These are phyloP conservation scores for Liriodendron chinense DNA, from an alignment of 164 flowering plant species.

Conservation along the genomic window DNA sequence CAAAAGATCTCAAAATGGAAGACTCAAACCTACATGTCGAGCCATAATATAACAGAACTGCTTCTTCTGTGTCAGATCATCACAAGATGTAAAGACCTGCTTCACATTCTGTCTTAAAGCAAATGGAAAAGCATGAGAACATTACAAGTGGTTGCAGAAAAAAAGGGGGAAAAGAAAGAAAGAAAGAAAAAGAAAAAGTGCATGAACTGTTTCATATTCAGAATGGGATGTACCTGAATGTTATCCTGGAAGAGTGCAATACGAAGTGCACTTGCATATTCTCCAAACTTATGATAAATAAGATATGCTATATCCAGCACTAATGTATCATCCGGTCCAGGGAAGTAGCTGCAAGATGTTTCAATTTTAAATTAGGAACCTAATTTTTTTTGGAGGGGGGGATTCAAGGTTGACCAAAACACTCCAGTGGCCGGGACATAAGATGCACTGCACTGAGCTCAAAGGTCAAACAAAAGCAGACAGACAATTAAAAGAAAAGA, in stretches of 20 bases:
- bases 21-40: constrained; percentile 69
- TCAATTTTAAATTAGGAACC: constrained; percentile 1
- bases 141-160: background rate
- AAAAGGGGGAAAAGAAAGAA: background rate
- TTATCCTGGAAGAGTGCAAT: constrained; percentile 85
- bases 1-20: background rate
- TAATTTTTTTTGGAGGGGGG: background rate
- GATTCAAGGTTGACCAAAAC: background rate
- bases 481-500: too few relatives aligned
- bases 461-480: too few relatives aligned
- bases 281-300: constrained; percentile 84
- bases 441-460: background rate
- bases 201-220: background rate
- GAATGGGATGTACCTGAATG: constrained; percentile 49
- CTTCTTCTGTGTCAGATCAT: constrained; percentile 57
- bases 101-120: constrained; percentile 68
- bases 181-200: background rate
- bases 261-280: constrained; percentile 81
- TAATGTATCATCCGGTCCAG: constrained; percentile 93
- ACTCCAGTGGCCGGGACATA: background rate
- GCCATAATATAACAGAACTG: constrained; percentile 91
- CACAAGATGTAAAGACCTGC: constrained; percentile 65
- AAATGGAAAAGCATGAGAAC: constrained; percentile 17
- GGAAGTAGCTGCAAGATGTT: constrained; percentile 70
- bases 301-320: constrained; percentile 82